phyloP scores from a whole-genome alignment of 306 rosid genomes.

The Carpinus viminea region DNA sequence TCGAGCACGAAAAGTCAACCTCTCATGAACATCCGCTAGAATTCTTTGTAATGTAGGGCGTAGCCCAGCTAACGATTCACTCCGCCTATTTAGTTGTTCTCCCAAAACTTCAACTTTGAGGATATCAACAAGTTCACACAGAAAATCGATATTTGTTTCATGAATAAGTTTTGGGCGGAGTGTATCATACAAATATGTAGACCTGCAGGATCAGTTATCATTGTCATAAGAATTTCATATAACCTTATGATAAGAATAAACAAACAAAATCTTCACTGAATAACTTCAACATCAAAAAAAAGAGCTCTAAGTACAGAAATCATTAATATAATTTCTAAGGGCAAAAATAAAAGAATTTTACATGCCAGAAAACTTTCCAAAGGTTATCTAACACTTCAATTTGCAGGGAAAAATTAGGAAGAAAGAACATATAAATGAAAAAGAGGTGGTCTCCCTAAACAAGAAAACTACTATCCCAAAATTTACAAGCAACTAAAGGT shows the following conservation, averaged over 20 bases:
- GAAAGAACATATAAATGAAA: neutral
- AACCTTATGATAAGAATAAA: neutral
- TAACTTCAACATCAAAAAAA: conserved; percentile 16
- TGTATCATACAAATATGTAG: conserved; percentile 85
- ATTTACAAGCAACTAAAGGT: neutral
- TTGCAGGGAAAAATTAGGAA: neutral
- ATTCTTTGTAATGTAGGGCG: conserved; percentile 90
- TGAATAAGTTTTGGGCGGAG: conserved; percentile 93
- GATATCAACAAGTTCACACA: conserved; percentile 95
- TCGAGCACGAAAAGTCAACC: conserved; percentile 94
- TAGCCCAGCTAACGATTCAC: conserved; percentile 85
- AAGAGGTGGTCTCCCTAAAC: neutral
- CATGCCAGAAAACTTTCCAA: neutral
- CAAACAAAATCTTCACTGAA: conserved; percentile 8
- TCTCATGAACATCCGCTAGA: conserved; percentile 95
- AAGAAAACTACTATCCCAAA: neutral
- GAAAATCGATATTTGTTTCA: conserved; percentile 87
- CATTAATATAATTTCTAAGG: neutral
- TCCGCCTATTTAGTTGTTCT: conserved; percentile 70
- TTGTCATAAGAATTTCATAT: conserved; percentile 15
- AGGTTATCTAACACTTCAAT: neutral
- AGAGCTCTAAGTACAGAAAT: neutral
- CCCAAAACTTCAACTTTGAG: conserved; percentile 91
- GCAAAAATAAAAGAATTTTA: neutral
- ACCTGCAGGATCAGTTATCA: conserved; percentile 56